Base-by-base conservation (phyloP, 2,329 filamentous ascomycete species). In the Xylariales sp. region DNA sequence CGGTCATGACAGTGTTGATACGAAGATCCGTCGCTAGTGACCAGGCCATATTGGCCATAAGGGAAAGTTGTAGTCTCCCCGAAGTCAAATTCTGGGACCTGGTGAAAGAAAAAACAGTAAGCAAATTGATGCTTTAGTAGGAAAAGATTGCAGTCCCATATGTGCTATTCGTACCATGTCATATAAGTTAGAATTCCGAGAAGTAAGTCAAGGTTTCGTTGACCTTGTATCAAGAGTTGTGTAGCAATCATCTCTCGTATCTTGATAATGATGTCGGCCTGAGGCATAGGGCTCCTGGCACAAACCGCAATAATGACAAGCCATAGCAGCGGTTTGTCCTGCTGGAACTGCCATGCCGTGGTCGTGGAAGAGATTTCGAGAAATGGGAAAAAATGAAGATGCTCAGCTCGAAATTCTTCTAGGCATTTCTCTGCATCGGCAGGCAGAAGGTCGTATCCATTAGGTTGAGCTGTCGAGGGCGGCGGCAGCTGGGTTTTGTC, bases 161-260 rank as follows among this genome's bases (percentile, higher is more conserved):
- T 6, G 16, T n/a, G 45, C 8, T 11, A 19, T n/a, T 46, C 60
- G 46, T 51, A 69, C 71, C 74, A 78, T 21, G 60, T 56, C 16
- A 66, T 57, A 37, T 57, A 68, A 36, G 46, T 60, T 13, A 81
- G 48, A 4, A 78, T 41, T 0, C 74, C 74, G 10, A 72, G 58
- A 2, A 81, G 55, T 10, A 78, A 44, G 44, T 80, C 76, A 27
- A 78, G 56, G 33, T 53, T 66, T 35, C 67, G 65, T 39, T 76
- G 71, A n/a, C 63, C 56, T 8, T 70, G 62, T 11, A 74, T 41
- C 6, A 78, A 47, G 18, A 75, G 55, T 39, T 63, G 65, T n/a
- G 66, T 59, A 0, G 69, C 63, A 12, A 76, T 37, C 18, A 69
- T 60, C 30, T 65, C 58, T 29, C 67, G 67, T 5, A 71, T 55